A percentile compares a stretch with the other conserved stretches of the same genome.
phyloP scores from a whole-genome alignment of 2,329 filamentous ascomycete species.

The Colletotrichum kahawae region DNA sequence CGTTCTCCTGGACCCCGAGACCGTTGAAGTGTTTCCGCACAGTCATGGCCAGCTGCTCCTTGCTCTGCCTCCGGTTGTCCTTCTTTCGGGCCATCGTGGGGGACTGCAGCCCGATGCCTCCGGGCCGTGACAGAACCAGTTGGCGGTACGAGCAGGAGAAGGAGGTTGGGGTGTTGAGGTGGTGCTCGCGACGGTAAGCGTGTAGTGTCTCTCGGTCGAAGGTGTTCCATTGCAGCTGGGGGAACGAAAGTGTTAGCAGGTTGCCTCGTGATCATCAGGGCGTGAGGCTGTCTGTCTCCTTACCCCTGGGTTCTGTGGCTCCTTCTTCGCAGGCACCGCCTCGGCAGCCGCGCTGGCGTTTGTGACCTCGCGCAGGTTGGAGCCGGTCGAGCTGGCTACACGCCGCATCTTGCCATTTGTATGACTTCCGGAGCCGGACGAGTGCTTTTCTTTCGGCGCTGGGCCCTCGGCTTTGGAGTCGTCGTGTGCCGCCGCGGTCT shows the following conservation, averaged over 20 bases:
- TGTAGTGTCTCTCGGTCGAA: slow-evolving; percentile 74
- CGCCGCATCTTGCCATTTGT: slow-evolving; percentile 61
- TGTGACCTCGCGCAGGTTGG: slow-evolving; percentile 23
- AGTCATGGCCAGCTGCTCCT: slow-evolving; percentile 72
- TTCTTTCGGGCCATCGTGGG: slow-evolving; percentile 76
- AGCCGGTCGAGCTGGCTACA: slow-evolving; percentile 55
- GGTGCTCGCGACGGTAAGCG: slow-evolving; percentile 76
- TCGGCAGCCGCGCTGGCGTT: slow-evolving; percentile 35
- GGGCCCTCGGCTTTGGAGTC: slow-evolving; percentile 49
- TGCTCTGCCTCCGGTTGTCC: slow-evolving; percentile 69
- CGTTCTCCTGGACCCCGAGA: slow-evolving; percentile 78
- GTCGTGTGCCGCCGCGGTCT: slow-evolving; percentile 38
- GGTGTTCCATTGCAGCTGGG: slow-evolving; percentile 68
- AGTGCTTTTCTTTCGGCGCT: slow-evolving; percentile 50
- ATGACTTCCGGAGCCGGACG: slow-evolving; percentile 35
- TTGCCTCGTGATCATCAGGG: neutral
- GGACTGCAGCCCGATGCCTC: slow-evolving; percentile 72
- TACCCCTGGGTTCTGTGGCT: slow-evolving; percentile 16
- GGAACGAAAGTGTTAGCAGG: slow-evolving; percentile 10
- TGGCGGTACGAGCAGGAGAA: slow-evolving; percentile 70
- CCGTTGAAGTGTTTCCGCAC: slow-evolving; percentile 87
- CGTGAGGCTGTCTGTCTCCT: slow-evolving; percentile 13
- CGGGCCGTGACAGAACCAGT: slow-evolving; percentile 63
- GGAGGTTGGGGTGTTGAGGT: slow-evolving; percentile 71
- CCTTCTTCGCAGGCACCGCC: slow-evolving; percentile 7